Base-by-base conservation (phyloP, 2,329 filamentous ascomycete species). In the Talaromyces sp. region DNA sequence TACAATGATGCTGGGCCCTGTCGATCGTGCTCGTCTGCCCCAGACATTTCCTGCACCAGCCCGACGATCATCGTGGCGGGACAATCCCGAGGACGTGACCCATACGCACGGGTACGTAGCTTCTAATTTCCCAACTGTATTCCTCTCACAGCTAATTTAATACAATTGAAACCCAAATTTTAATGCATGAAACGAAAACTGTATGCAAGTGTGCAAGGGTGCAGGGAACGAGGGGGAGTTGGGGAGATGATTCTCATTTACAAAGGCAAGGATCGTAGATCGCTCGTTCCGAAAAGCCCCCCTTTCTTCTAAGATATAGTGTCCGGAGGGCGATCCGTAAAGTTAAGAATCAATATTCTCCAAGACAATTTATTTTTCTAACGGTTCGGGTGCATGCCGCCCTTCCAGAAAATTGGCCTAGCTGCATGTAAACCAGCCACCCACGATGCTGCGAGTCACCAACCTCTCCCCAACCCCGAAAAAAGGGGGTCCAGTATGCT, bases 341-440 rank as follows among this genome's bases (percentile, higher is more conserved):
- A 27, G 24, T 4, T 27, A 27, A 27, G n/a, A 39, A 20, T 41
- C 17, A 41, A 39, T 39, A 39, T 13, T 22, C 36, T 39, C 16
- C 20, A 42, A 17, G 16, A 42, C 22, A 13, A 16, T 27, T n/a
- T 16, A n/a, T 17, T 14, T 43, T 32, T 7, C 30, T 47, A 61
- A 61, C 54, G 54, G 59, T 49, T 42, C 46, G 43, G 37, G 35
- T 53, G 52, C 57, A 61, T 41, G 16, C 35, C 43, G 16, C 32
- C 24, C 51, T 51, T 47, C 50, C 47, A 60, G 32, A 39, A 47
- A 37, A 22, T 37, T 53, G 39, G 47, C 41, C 29, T 46, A 51
- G 24, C 19, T 56, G 49, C 53, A 53, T 53, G 43, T 51, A 39
- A 19, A 39, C 57, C 49, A 59, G 52, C 55, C 59, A 59, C 56